Conservation (phyloP, 2,329 filamentous ascomycete genomes). For the Cladobotryum mycophilum region DNA sequence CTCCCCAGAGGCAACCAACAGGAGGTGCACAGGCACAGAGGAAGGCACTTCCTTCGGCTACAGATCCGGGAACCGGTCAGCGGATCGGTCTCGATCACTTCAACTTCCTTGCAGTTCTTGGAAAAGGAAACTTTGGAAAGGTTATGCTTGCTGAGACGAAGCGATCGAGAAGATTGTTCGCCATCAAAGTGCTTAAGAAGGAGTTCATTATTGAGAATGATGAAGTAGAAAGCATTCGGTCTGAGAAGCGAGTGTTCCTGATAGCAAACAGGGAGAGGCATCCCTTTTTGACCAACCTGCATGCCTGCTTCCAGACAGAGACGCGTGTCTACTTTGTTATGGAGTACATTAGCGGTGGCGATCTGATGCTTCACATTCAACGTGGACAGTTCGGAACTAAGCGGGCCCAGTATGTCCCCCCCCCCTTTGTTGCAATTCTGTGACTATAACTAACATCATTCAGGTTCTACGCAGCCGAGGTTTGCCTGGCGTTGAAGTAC, state of each 20-base stretch:
- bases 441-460: conserved; percentile 13
- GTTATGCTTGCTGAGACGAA: conserved; percentile 99
- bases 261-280: conserved; percentile 96
- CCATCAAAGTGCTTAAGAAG: conserved; percentile 98
- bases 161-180: conserved; percentile 82
- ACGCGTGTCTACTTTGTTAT: conserved; percentile 98
- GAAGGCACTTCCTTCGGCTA: conserved; percentile 65
- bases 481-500: conserved; percentile 94
- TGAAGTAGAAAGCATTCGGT: conserved; percentile 95
- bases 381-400: conserved; percentile 93
- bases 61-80: conserved; percentile 65
- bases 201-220: conserved; percentile 99
- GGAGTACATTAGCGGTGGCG: conserved; percentile 98
- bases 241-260: conserved; percentile 94
- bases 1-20: conserved; percentile 21
- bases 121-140: conserved; percentile 99
- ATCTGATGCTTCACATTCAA: conserved; percentile 98
- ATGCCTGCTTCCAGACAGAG: conserved; percentile 98
- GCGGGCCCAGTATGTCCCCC: conserved; percentile 74
- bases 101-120: conserved; percentile 96
- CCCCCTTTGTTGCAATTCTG: not conserved
- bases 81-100: conserved; percentile 96
- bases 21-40: conserved; percentile 17
- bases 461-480: conserved; percentile 94
- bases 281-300: conserved; percentile 88